phyloP scores from a whole-genome alignment of 768 basidiomycete genomes.

The Peribolospora baueri region DNA sequence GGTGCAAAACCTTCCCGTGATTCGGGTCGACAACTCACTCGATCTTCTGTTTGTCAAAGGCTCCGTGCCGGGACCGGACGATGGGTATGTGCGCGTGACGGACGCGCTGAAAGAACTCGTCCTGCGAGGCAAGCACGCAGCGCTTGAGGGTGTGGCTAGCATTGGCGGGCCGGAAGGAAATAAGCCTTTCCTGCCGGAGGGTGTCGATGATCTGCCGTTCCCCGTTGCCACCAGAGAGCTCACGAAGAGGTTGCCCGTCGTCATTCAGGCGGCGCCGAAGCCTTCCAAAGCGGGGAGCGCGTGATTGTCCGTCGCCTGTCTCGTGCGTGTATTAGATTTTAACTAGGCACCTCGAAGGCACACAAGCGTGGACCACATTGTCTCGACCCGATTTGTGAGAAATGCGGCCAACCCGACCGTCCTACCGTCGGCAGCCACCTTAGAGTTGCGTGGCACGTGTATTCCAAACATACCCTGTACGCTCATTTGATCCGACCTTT shows the following conservation, averaged over 20 bases:
- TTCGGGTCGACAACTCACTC: slow-evolving; percentile 61
- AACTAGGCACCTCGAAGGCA: no score
- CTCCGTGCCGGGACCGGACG: slow-evolving; percentile 70
- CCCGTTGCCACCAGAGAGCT: slow-evolving; percentile 65
- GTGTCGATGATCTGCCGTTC: slow-evolving; percentile 66
- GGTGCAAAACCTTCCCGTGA: slow-evolving; percentile 63
- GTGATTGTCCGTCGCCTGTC: no score
- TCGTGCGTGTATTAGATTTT: no score
- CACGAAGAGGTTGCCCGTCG: slow-evolving; percentile 26
- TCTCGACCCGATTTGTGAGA: no score
- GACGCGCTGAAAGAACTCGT: slow-evolving; percentile 76
- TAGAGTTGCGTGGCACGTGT: no score
- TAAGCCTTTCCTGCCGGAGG: slow-evolving; percentile 34
- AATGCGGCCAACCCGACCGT: no score
- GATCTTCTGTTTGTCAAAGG: slow-evolving; percentile 80
- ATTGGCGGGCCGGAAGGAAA: slow-evolving; percentile 12
- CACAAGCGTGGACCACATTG: no score
- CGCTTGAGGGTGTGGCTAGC: slow-evolving; percentile 15
- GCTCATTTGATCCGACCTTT: no score
- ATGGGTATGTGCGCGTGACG: slow-evolving; percentile 56
- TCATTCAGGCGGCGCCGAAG: no score
- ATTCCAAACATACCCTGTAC: no score
- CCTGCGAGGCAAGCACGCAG: slow-evolving; percentile 49
- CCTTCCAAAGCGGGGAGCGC: no score
- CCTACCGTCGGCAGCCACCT: no score